phyloP scores from a whole-genome alignment of 495 filamentous ascomycete genomes.

The Terfezia claveryi region DNA sequence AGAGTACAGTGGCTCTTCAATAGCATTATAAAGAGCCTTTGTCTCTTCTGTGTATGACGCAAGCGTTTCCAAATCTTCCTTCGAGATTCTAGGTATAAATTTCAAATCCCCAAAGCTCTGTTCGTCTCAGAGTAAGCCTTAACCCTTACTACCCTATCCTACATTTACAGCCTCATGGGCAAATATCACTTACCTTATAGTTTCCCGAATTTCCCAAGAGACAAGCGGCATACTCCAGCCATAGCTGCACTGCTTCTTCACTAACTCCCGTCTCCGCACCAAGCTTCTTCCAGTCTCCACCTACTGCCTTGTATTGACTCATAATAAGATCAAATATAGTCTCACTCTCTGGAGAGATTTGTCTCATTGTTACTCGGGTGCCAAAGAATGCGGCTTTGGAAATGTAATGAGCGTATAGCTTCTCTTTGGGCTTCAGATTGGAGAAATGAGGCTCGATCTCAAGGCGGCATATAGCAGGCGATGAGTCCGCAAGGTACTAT shows the following conservation, averaged over 20 bases:
- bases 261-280: conserved; percentile 46
- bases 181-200: conserved; percentile 41
- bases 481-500: conserved; percentile 49
- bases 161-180: background rate
- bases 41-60: conserved; percentile 36
- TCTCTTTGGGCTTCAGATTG: conserved; percentile 51
- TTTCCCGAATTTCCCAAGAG: conserved; percentile 86
- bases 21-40: conserved; percentile 41
- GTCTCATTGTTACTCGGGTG: conserved; percentile 63
- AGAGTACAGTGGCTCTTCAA: conserved; percentile 53
- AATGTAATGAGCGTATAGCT: conserved; percentile 82
- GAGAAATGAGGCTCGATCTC: conserved; percentile 81
- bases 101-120: conserved; percentile 70
- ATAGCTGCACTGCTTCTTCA: conserved; percentile 44
- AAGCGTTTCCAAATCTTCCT: conserved; percentile 46
- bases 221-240: conserved; percentile 69
- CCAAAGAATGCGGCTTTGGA: conserved; percentile 64
- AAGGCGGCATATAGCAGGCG: conserved; percentile 64
- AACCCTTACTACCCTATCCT: background rate
- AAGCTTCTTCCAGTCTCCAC: conserved; percentile 59
- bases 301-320: conserved; percentile 43
- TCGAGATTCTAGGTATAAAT: conserved; percentile 60
- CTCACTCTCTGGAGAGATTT: conserved; percentile 79
- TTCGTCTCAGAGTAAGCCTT: background rate
- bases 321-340: conserved; percentile 81